Percentiles rank a stretch among this genome's conserved stretches.
phyloP scores from a whole-genome alignment of 1,139 yeast species.

The Diutina mesorugosa region DNA sequence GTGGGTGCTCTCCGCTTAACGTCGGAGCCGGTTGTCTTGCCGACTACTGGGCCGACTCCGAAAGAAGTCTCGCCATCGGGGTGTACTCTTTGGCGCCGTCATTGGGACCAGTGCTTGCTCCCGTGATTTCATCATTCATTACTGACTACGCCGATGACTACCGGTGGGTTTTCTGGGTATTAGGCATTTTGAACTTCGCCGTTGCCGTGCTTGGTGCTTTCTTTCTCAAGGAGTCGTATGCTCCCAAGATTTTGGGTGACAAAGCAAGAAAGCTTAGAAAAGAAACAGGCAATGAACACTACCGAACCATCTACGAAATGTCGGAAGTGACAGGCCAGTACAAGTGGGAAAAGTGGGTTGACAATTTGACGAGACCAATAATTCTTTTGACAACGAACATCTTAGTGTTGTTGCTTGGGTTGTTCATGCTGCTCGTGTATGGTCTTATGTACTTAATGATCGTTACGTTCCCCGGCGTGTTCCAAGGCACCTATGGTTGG shows the following conservation, averaged over 20 bases:
- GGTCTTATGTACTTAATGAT: slow-evolving; percentile 37
- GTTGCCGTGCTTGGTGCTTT: slow-evolving; percentile 30
- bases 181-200: slow-evolving; percentile 40
- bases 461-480: slow-evolving; percentile 29
- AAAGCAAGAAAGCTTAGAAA: slow-evolving; percentile 32
- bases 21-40: slow-evolving; percentile 67
- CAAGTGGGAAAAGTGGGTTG: slow-evolving; percentile 15
- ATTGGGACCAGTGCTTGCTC: slow-evolving; percentile 24
- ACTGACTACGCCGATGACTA: slow-evolving; percentile 23
- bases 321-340: slow-evolving; percentile 26
- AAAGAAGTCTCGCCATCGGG: slow-evolving; percentile 46
- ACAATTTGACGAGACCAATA: slow-evolving; percentile 27
- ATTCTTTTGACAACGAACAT: slow-evolving; percentile 30
- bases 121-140: slow-evolving; percentile 19
- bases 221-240: slow-evolving; percentile 42
- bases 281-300: slow-evolving; percentile 39
- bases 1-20: slow-evolving; percentile 54
- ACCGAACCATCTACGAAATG: slow-evolving; percentile 46
- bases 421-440: slow-evolving; percentile 31
- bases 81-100: slow-evolving; percentile 48
- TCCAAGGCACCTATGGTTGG: slow-evolving; percentile 21
- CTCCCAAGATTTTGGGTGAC: slow-evolving; percentile 36
- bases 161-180: slow-evolving; percentile 55
- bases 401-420: slow-evolving; percentile 30
- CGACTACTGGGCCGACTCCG: slow-evolving; percentile 41